Evolutionary conservation across 768 basidiomycete genomes (phyloP), one percentile per base, ranked within the genome.

Genomic region (Russula ochroleuca): DNA sequence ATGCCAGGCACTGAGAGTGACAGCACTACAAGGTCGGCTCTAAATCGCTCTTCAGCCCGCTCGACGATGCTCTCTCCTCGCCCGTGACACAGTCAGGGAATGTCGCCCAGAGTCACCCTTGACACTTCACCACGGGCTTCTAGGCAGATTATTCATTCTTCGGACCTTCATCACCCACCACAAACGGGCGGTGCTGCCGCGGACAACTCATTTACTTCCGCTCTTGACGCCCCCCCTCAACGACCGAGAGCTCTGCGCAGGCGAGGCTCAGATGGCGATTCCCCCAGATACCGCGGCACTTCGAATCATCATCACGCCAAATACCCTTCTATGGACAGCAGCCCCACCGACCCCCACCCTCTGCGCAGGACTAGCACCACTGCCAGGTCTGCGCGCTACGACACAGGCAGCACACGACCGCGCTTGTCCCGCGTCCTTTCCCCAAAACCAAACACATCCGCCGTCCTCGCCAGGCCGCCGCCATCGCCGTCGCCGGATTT

Each of bases 211-310:
- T 68, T 67, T 65, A 67, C 67, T 50, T 68, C 67, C 49, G 67
- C 67, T 13, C 48, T 68, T 23, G 58, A 61, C 15, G 13, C 40
- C n/a, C 41, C 40, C 43, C 10, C 57, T 9, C 49, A 49, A 4
- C 59, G 57, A 48, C 61, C 54, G 17, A 59, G 65, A 5, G 38
- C 48, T 35, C 33, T 67, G 28, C 67, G 67, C 2, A 57, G 74
- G 19, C 72, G 73, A 43, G 73, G 72, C 31, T 75, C 74, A 10
- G 74, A 75, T 53, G 69, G 67, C 19, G 56, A 68, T 6, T 57
- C 61, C 5, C 43, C 65, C 33, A 41, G 41, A 21, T 69, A 69
- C 60, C 63, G 61, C 57, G 28, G 31, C 23, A 59, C 33, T 40
- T 53, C n/a, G 41, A 45, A 13, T 28, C 49, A 53, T 28, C 49